A percentile compares a stretch with the other conserved stretches of the same genome.
These are phyloP conservation scores for Rhododendron griersonianum DNA, from an alignment of 148 eudicot genomes.

Conservation along the genomic window DNA sequence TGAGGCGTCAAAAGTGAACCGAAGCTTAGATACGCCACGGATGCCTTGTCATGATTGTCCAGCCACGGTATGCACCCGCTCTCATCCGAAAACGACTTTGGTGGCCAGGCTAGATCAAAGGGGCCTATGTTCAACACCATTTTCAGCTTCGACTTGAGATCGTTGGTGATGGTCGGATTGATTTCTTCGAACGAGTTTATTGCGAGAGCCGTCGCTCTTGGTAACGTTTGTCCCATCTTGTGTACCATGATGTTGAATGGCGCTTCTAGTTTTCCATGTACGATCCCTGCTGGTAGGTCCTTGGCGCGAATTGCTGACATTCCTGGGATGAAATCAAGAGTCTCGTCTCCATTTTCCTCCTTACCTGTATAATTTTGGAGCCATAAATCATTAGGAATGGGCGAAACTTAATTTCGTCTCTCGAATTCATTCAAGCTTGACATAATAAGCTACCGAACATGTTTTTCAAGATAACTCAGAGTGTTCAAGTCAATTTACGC, in stretches of 20 bases:
- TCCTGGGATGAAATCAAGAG: conserved; percentile 39
- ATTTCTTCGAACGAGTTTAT: conserved; percentile 47
- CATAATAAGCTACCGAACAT: not conserved
- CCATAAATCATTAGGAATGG: not conserved
- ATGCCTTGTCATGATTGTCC: conserved; percentile 26
- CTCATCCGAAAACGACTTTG: conserved; percentile 11
- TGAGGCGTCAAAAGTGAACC: conserved; percentile 42
- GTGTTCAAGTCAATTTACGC: not conserved
- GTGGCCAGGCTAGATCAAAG: conserved; percentile 20
- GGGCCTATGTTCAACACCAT: conserved; percentile 44
- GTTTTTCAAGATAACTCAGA: too few species aligned
- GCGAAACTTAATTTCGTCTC: not conserved
- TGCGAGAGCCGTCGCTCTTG: conserved; percentile 33
- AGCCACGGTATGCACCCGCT: conserved; percentile 51
- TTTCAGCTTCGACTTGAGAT: conserved; percentile 31
- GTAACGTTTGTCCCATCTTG: conserved; percentile 29
- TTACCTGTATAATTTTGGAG: conserved; percentile 8
- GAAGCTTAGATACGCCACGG: conserved; percentile 57
- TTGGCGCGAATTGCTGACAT: conserved; percentile 19
- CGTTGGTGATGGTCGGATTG: conserved; percentile 20
- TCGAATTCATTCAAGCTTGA: not conserved
- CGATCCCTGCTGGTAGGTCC: conserved; percentile 38
- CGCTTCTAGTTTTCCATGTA: conserved; percentile 18
- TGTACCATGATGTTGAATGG: conserved; percentile 21
- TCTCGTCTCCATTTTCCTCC: conserved; percentile 23